These are phyloP conservation scores for Hypoxylon lienhwacheense DNA, from an alignment of 495 filamentous ascomycete genomes.

Conservation along the genomic window DNA sequence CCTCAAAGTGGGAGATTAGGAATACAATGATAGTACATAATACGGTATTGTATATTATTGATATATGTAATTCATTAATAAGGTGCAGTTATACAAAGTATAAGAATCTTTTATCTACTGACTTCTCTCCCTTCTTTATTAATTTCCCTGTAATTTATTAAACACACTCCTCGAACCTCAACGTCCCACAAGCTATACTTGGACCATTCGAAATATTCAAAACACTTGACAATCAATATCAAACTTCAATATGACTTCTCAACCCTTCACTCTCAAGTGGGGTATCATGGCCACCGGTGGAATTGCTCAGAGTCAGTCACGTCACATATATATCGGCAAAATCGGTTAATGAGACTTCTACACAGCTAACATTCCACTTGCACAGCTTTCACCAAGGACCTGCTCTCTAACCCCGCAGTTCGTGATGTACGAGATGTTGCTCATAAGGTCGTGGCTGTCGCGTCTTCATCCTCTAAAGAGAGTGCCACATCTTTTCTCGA, in stretches of 20 bases:
- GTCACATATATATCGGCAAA: background rate
- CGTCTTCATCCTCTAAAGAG: constrained; percentile 72
- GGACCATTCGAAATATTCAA: too few relatives aligned
- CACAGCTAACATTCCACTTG: constrained; percentile 5
- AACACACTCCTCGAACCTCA: too few relatives aligned
- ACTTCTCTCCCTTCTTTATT: too few relatives aligned
- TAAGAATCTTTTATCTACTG: too few relatives aligned
- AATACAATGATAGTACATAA: too few relatives aligned
- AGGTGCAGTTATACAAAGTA: too few relatives aligned
- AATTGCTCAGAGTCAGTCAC: constrained; percentile 68
- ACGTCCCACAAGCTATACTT: too few relatives aligned
- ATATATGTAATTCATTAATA: too few relatives aligned
- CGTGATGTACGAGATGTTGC: constrained; percentile 73
- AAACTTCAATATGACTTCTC: constrained; percentile 43
- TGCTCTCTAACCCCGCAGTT: constrained; percentile 72
- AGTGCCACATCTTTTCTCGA: constrained; percentile 73
- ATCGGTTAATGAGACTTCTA: background rate
- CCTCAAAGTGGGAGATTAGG: too few relatives aligned
- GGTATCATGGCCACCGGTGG: constrained; percentile 83
- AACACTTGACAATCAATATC: background rate
- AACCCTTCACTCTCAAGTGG: constrained; percentile 68
- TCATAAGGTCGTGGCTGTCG: constrained; percentile 79
- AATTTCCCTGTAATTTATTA: too few relatives aligned
- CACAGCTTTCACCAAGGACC: constrained; percentile 77
- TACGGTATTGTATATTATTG: too few relatives aligned